Evolutionary conservation across 2,329 filamentous ascomycete species (phyloP), one percentile per base, ranked within the genome.

Genomic region (Epichloe bromicola): DNA sequence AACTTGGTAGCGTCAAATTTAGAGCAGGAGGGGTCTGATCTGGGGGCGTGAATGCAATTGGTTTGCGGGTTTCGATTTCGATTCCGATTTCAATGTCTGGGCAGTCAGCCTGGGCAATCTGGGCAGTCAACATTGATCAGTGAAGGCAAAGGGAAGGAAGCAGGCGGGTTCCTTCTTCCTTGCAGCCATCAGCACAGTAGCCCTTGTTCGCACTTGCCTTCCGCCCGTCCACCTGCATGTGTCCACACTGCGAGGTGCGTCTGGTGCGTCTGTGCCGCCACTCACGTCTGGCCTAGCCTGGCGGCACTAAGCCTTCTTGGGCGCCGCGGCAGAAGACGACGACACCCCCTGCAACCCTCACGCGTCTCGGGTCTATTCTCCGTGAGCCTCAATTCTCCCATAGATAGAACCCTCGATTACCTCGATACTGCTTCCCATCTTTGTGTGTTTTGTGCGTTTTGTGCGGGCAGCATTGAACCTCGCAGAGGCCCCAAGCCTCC

Each of bases 301-400:
- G 37, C 26, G 30, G 48, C 59, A 52, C 63, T 66, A 65, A 55
- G 38, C 62, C 57, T 17, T 51, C 60, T 58, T 53, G 53, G 59
- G 62, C 55, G 55, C 57, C 59, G 56, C 55, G 58, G 63, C 61
- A 60, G 61, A 60, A 57, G 2, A 38, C 45, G 26, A 34, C 8
- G 15, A 46, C 34, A 41, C 44, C 42, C 42, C 52, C 52, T 53
- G 49, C 49, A 48, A 48, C 43, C 20, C 41, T 51, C 61, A 64
- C 61, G 62, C 62, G 61, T 64, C 62, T 59, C 54, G 30, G 37
- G n/a, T 17, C 15, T 38, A 38, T 23, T 26, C 8, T 23, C 4
- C 36, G 26, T 40, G 40, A 52, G 50, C 46, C 50, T 52, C 46
- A 46, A 7, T 48, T 42, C 37, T 49, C 46, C 20, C 49, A 36